A percentile compares a stretch with the other conserved stretches of the same genome.
Evolutionary conservation across 345 rosid genomes (phyloP).

Genomic region (Erucastrum elatum): DNA sequence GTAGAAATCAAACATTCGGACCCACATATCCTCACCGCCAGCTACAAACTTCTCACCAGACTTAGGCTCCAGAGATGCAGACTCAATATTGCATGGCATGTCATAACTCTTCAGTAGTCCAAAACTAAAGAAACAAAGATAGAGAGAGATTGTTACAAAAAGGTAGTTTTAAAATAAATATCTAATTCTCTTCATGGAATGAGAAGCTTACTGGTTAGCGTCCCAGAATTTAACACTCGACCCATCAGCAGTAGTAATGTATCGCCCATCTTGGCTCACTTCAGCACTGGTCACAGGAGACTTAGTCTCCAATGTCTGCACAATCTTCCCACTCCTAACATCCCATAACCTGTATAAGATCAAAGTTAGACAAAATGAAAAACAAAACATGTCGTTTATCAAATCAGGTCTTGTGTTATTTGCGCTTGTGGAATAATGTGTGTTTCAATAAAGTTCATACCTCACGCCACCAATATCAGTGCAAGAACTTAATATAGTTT

Average conservation of each 20-base stretch:
- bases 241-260: conserved; percentile 90
- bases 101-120: conserved; percentile 81
- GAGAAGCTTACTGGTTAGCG: conserved; percentile 83
- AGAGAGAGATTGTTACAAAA: neutral
- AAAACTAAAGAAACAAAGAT: conserved; percentile 40
- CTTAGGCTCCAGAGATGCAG: conserved; percentile 82
- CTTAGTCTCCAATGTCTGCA: conserved; percentile 82
- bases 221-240: conserved; percentile 94
- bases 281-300: conserved; percentile 94
- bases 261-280: conserved; percentile 96
- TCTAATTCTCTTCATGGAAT: neutral
- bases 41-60: conserved; percentile 79
- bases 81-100: conserved; percentile 82
- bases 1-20: conserved; percentile 71
- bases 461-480: conserved; percentile 91
- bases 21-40: conserved; percentile 96
- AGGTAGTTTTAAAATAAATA: neutral
- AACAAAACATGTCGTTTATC: neutral
- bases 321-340: conserved; percentile 78
- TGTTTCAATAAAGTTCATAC: conserved; percentile 41
- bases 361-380: neutral
- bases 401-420: neutral
- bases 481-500: conserved; percentile 90
- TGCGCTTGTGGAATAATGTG: neutral
- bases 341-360: conserved; percentile 77